Base-by-base conservation (phyloP, 768 basidiomycete species). In the Tulasnella sp. region DNA sequence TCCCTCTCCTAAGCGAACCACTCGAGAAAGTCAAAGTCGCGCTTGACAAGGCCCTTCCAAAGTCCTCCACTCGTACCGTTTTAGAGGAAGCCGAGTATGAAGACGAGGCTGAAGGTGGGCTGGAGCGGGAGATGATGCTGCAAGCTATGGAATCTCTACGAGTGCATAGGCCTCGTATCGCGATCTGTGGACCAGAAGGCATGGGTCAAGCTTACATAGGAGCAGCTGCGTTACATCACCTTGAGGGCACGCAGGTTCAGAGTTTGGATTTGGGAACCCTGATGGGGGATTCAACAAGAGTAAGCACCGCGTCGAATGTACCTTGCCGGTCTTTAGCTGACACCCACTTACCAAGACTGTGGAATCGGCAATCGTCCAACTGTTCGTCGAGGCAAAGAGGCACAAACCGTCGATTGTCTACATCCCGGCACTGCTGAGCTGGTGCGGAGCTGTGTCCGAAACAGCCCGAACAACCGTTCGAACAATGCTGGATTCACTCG, bases 41-140 rank as follows among this genome's bases (percentile, higher is more conserved):
- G 0, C 86, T 98, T n/a, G 82, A 84, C 67, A 86, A 85, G 40
- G 89, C 91, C 6, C 81, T 99, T 41, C 97, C 97, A 0, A 80
- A 88, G 26, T 86, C 88, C 77, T 95, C 95, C 83, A 88, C 87
- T 76, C 84, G 89, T 26, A 91, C 86, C 62, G 92, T 94, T 0
- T 81, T 98, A 17, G 96, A 98, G 78, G 97, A 99, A 79, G 97
- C 97, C 0, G 92, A 94, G 79, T 99, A 84, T 81, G 95, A 98
- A 77, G 93, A 95, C 70, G 86, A 85, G 17, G 88, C 90, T 67
- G 89, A 89, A n/a, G 89, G 89, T n/a, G 91, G 90, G 0, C 84
- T 98, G 52, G 91, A 93, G 77, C 86, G 91, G 76, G 95, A 98
- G 78, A 86, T 94, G 85, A 84, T 91, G 81, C 83, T 94, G 80